Evolutionary conservation across 352 stramenopile species (phyloP).

Genomic region (Phytophthora rubi): DNA sequence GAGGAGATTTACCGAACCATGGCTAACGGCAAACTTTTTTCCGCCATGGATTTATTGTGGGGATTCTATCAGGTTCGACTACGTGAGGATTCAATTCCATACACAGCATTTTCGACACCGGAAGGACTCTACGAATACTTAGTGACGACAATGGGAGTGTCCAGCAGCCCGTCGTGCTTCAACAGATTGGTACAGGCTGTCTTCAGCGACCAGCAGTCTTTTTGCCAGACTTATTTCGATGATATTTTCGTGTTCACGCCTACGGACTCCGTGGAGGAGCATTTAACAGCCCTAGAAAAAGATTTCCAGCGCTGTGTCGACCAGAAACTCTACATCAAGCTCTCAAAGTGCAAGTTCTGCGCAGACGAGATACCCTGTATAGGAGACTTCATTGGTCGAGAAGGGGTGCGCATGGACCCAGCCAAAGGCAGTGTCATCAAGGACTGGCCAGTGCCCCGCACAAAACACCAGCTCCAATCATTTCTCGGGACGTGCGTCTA

Average conservation of each 20-base stretch:
- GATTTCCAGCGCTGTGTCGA: constrained; percentile 3
- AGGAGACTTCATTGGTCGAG: neutral
- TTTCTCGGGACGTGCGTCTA: neutral
- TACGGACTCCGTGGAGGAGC: neutral
- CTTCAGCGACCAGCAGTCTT: neutral
- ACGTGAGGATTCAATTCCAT: neutral
- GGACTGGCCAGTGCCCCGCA: neutral
- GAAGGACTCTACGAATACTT: neutral
- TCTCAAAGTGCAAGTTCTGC: neutral
- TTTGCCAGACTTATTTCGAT: neutral
- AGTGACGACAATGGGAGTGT: neutral
- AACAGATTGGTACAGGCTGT: neutral
- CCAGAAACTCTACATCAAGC: constrained; percentile 1
- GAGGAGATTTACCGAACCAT: neutral
- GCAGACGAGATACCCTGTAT: neutral
- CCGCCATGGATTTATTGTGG: neutral
- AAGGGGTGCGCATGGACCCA: neutral
- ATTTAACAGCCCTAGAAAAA: neutral
- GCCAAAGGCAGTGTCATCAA: neutral
- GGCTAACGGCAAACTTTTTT: neutral
- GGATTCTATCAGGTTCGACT: neutral
- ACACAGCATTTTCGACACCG: neutral
- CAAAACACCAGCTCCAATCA: neutral
- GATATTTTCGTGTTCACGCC: constrained; percentile 1
- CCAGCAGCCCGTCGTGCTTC: neutral